Evolutionary conservation across 2,329 filamentous ascomycete genomes (phyloP), one percentile per base, ranked within the genome.

Genomic region (Pezicula neosporulosa): DNA sequence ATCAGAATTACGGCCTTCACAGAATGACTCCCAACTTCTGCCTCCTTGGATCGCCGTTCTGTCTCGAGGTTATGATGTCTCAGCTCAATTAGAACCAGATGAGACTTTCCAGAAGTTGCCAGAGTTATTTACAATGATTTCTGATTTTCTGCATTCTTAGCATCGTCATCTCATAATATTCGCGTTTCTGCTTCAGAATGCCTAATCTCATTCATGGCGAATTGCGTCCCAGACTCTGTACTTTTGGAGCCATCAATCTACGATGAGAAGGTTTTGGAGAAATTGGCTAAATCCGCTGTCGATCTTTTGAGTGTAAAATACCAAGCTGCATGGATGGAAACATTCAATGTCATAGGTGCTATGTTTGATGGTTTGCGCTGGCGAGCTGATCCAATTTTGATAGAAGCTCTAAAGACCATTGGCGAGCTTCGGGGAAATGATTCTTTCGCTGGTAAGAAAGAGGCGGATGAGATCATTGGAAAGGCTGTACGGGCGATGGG

Each of bases 21-120:
- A 92, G 60, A 96, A 93, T 68, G 94, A 99, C 71, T 93, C 92
- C 2, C 93, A 97, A 70, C 81, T 99, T 30, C 82, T 97, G 3
- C 94, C 94, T 1, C 89, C 94, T 0, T 99, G 94, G 94, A 90
- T 99, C 61, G 94, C 94, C 12, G 94, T 99, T 50, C 72, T 99
- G 19, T 97, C 93, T 12, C 80, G 94, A 68, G 94, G 92, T 6
- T 97, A 97, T 70, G 92, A 97, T 66, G 91, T 97, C 6, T 90
- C 90, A 5, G 87, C 91, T 1, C 90, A 96, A 66, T 80, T 97
- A 48, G 86, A 90, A 59, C 87, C 92, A 2, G 87, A 95, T 50
- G 91, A 97, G 50, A 96, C 92, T 0, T 97, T 97, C 66, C 83
- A 88, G 66, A 95, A 94, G 62, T 74, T 99, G 3, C 92, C 94